Percentiles rank a stretch among this genome's conserved stretches.
Evolutionary conservation across 2,329 filamentous ascomycete species (phyloP).

Genomic region (Scedosporium boydii): DNA sequence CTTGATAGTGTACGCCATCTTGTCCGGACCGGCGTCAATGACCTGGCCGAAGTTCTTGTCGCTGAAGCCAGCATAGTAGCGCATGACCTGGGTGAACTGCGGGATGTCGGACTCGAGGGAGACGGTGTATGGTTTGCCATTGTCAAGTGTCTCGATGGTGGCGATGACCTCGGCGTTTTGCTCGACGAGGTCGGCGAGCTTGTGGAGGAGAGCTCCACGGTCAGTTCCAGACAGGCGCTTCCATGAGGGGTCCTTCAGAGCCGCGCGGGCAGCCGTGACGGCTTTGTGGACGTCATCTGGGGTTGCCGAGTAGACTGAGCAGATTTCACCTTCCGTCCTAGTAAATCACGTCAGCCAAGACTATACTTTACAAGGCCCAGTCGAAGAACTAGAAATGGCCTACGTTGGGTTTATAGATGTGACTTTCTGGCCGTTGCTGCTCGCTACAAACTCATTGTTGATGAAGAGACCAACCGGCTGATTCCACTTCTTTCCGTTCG

Average conservation of each 20-base stretch:
- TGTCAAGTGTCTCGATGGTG: slow-evolving; percentile 64
- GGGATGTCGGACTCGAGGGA: slow-evolving; percentile 55
- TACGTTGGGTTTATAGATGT: slow-evolving; percentile 62
- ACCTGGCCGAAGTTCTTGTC: slow-evolving; percentile 73
- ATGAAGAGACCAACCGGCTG: slow-evolving; percentile 76
- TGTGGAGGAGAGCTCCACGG: slow-evolving; percentile 58
- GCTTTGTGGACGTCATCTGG: slow-evolving; percentile 59
- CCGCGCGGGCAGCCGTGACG: slow-evolving; percentile 58
- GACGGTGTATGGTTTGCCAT: slow-evolving; percentile 65
- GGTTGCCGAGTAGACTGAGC: slow-evolving; percentile 60
- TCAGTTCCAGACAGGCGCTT: slow-evolving; percentile 56
- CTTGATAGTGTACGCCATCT: slow-evolving; percentile 67
- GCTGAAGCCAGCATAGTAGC: slow-evolving; percentile 71
- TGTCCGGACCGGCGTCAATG: slow-evolving; percentile 60
- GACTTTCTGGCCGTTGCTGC: slow-evolving; percentile 55
- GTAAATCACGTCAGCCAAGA: neutral
- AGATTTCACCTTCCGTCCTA: slow-evolving; percentile 55
- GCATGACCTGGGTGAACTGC: slow-evolving; percentile 38
- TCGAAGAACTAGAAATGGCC: neutral
- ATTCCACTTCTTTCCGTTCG: slow-evolving; percentile 63
- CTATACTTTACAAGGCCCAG: neutral
- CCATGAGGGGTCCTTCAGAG: slow-evolving; percentile 60
- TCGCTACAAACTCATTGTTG: slow-evolving; percentile 69
- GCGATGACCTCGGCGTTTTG: slow-evolving; percentile 44
- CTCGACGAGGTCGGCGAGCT: slow-evolving; percentile 60